A percentile compares a stretch with the other conserved stretches of the same genome.
These are phyloP conservation scores for Ceratocystiopsis minuta DNA, from an alignment of 2,329 filamentous ascomycete species.

Conservation along the genomic window DNA sequence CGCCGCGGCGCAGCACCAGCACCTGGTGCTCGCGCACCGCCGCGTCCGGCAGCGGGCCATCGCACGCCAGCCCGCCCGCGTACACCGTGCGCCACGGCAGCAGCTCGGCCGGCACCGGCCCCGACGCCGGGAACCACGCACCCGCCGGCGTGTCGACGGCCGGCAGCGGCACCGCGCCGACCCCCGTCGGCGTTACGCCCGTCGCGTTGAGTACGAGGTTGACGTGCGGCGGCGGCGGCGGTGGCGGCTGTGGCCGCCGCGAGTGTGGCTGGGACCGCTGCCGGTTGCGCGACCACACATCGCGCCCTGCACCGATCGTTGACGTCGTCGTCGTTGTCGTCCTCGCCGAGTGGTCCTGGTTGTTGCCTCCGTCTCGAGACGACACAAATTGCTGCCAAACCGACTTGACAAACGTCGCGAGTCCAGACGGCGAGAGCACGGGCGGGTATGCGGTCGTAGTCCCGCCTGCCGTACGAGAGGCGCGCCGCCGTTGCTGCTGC, in stretches of 20 bases:
- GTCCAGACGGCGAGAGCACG: slow-evolving; percentile 4
- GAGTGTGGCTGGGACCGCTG: too few relatives aligned
- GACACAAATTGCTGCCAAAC: slow-evolving; percentile 26
- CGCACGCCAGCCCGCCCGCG: slow-evolving; percentile 52
- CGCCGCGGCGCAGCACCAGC: slow-evolving; percentile 65
- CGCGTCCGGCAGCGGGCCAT: slow-evolving; percentile 31
- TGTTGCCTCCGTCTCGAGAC: slow-evolving; percentile 15
- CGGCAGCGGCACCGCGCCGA: slow-evolving; percentile 32
- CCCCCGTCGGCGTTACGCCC: slow-evolving; percentile 17
- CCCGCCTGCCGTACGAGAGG: too few relatives aligned
- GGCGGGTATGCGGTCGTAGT: not conserved
- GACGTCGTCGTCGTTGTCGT: not conserved
- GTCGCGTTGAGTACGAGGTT: slow-evolving; percentile 20
- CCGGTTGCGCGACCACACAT: too few relatives aligned
- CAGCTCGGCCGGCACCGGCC: slow-evolving; percentile 20
- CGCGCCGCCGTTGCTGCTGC: not conserved
- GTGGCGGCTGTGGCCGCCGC: too few relatives aligned
- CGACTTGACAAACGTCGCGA: slow-evolving; percentile 28
- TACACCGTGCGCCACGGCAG: slow-evolving; percentile 56
- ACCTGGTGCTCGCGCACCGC: slow-evolving; percentile 47
- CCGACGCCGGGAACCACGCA: slow-evolving; percentile 14
- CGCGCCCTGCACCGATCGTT: not conserved
- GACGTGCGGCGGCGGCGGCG: slow-evolving; percentile 2
- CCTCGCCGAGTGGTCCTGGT: not conserved
- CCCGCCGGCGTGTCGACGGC: slow-evolving; percentile 22